Conservation (phyloP, 2,329 filamentous ascomycete species). For the Fusarium phyllophilum region DNA sequence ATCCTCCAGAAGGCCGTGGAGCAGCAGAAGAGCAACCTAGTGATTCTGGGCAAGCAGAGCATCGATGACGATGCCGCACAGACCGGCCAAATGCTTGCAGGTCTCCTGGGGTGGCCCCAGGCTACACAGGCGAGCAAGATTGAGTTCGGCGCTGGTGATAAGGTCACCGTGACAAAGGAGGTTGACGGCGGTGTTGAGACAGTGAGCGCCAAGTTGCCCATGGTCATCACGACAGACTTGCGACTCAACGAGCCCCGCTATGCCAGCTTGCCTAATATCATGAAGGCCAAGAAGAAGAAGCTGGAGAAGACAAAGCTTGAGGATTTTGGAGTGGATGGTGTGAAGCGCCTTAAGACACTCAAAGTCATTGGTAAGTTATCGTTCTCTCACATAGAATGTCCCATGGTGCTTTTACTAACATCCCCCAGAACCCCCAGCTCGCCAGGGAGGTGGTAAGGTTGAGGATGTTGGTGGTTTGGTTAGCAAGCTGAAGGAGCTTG, state of each 20-base stretch:
- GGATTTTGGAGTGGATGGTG: slow-evolving; percentile 82
- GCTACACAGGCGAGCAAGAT: slow-evolving; percentile 93
- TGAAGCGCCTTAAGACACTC: slow-evolving; percentile 84
- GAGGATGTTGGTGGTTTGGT: slow-evolving; percentile 97
- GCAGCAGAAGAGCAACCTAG: slow-evolving; percentile 87
- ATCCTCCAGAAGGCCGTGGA: slow-evolving; percentile 82
- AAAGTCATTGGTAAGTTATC: slow-evolving; percentile 79
- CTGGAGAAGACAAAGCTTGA: slow-evolving; percentile 88
- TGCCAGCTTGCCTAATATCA: slow-evolving; percentile 96
- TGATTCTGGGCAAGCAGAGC: slow-evolving; percentile 95
- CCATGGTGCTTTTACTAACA: slow-evolving; percentile 10
- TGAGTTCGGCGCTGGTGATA: slow-evolving; percentile 75
- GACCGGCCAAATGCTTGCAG: slow-evolving; percentile 98
- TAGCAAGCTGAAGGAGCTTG: slow-evolving; percentile 92
- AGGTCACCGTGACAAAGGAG: slow-evolving; percentile 84
- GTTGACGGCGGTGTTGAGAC: slow-evolving; percentile 97
- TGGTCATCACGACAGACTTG: slow-evolving; percentile 95
- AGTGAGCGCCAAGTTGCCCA: slow-evolving; percentile 82
- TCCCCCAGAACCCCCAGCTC: slow-evolving; percentile 78
- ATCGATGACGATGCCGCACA: slow-evolving; percentile 97
- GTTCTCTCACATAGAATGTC: background rate
- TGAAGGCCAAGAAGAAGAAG: slow-evolving; percentile 99
- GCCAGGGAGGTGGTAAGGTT: slow-evolving; percentile 96
- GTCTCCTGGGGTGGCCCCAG: slow-evolving; percentile 90
- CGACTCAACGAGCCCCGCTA: slow-evolving; percentile 95